Evolutionary conservation across 1,284 basidiomycete species (phyloP).

Genomic region (Vanrija sp.): DNA sequence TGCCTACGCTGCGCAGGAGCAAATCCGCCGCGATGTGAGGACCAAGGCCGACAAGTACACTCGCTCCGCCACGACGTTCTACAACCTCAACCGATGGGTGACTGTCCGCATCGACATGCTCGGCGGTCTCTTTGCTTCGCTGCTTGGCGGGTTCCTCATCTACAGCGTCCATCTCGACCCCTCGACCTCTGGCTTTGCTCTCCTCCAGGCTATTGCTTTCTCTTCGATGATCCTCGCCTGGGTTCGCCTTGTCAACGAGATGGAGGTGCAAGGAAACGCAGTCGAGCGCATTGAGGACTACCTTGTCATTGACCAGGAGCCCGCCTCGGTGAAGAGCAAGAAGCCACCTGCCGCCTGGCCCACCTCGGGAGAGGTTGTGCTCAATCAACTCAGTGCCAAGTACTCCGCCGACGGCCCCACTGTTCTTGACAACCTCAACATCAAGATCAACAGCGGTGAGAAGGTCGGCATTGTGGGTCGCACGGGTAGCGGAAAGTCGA

Average conservation of each 20-base stretch:
- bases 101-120: constrained; percentile 48
- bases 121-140: constrained; percentile 42
- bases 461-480: constrained; percentile 64
- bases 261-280: constrained; percentile 50
- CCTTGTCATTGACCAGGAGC: constrained; percentile 67
- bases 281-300: constrained; percentile 73
- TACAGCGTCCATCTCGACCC: constrained; percentile 41
- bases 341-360: constrained; percentile 75
- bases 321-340: constrained; percentile 53
- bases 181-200: constrained; percentile 45
- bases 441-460: constrained; percentile 59
- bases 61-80: constrained; percentile 40
- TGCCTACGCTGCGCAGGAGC: constrained; percentile 40
- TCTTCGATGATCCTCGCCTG: constrained; percentile 37
- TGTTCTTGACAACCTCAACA: constrained; percentile 58
- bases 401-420: constrained; percentile 50
- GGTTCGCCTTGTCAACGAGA: constrained; percentile 48
- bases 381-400: constrained; percentile 54
- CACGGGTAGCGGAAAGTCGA: constrained; percentile 69
- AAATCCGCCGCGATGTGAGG: constrained; percentile 39
- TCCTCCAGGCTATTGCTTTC: constrained; percentile 48
- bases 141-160: constrained; percentile 42
- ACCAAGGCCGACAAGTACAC: constrained; percentile 48
- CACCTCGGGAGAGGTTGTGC: constrained; percentile 61
- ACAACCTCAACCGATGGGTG: constrained; percentile 49